phyloP scores from a whole-genome alignment of 768 basidiomycete species.

The Auricularia heimuer region DNA sequence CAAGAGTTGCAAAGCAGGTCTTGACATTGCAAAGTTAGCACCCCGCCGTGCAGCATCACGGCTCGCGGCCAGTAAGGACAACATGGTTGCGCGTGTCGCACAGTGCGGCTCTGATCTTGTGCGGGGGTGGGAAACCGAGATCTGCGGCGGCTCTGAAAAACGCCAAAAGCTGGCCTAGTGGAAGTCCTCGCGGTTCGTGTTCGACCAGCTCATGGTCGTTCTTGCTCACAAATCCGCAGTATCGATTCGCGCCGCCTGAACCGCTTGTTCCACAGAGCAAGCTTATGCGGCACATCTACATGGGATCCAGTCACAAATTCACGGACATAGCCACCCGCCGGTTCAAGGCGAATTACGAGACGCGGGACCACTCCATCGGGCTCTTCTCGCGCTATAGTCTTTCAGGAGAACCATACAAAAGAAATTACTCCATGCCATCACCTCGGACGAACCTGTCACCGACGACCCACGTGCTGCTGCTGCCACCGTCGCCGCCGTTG shows the following conservation, averaged over 20 bases:
- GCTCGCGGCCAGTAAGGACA: conserved; percentile 66
- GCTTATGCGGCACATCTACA: conserved; percentile 90
- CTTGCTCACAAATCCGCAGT: conserved; percentile 20
- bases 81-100: too few relatives aligned
- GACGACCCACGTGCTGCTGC: conserved; percentile 22
- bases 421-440: conserved; percentile 83
- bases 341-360: conserved; percentile 88
- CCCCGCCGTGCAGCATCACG: too few relatives aligned
- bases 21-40: too few relatives aligned
- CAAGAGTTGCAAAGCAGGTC: too few relatives aligned
- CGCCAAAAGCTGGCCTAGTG: conserved; percentile 94
- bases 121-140: conserved; percentile 69
- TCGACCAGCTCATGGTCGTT: not conserved
- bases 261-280: conserved; percentile 73
- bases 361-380: conserved; percentile 74
- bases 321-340: conserved; percentile 91
- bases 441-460: conserved; percentile 40
- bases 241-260: conserved; percentile 99
- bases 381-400: conserved; percentile 70
- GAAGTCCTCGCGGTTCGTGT: conserved; percentile 63
- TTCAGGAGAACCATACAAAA: conserved; percentile 90
- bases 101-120: too few relatives aligned
- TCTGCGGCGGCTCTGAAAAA: conserved; percentile 71
- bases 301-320: conserved; percentile 93
- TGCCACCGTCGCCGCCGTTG: conserved; percentile 27